A percentile compares a stretch with the other conserved stretches of the same genome.
These are phyloP conservation scores for Globisporangium middletonii DNA, from an alignment of 352 stramenopile species.

Conservation along the genomic window DNA sequence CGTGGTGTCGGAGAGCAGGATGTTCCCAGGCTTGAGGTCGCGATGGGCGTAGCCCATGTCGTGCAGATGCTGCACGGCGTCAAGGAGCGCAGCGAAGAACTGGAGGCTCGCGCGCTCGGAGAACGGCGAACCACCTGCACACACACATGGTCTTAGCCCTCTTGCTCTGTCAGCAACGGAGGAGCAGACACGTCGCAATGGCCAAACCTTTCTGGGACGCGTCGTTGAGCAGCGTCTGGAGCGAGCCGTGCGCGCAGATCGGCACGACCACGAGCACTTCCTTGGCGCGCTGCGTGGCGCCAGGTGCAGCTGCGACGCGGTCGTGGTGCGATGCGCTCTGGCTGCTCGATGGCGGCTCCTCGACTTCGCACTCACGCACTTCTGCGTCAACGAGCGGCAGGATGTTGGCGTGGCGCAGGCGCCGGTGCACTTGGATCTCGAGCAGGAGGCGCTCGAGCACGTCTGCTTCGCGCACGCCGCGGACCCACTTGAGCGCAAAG, in stretches of 20 bases:
- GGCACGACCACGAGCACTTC: conserved; percentile 65
- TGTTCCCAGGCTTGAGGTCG: conserved; percentile 75
- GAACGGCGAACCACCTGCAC: conserved; percentile 19
- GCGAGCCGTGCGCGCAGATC: conserved; percentile 38
- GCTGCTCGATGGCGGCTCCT: not conserved
- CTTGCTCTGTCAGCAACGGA: not conserved
- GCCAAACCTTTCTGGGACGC: conserved; percentile 17
- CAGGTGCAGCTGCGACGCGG: not conserved
- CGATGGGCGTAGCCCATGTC: conserved; percentile 52
- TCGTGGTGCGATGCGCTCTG: not conserved
- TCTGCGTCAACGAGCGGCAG: conserved; percentile 51
- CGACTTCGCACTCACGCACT: conserved; percentile 17
- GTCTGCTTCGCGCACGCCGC: conserved; percentile 44
- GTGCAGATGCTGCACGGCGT: conserved; percentile 57
- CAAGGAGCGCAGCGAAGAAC: conserved; percentile 48
- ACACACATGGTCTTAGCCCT: not conserved
- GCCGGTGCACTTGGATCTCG: conserved; percentile 66
- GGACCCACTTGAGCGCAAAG: conserved; percentile 66
- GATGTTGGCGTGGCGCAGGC: conserved; percentile 46
- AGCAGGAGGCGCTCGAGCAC: conserved; percentile 51
- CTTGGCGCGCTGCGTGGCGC: conserved; percentile 13
- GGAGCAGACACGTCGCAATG: not conserved
- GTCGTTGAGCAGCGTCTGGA: conserved; percentile 48
- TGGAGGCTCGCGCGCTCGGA: conserved; percentile 37
- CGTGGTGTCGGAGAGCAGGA: conserved; percentile 43